Conservation (phyloP, 2,329 filamentous ascomycete genomes). For the Exophiala phaeomuriformis region DNA sequence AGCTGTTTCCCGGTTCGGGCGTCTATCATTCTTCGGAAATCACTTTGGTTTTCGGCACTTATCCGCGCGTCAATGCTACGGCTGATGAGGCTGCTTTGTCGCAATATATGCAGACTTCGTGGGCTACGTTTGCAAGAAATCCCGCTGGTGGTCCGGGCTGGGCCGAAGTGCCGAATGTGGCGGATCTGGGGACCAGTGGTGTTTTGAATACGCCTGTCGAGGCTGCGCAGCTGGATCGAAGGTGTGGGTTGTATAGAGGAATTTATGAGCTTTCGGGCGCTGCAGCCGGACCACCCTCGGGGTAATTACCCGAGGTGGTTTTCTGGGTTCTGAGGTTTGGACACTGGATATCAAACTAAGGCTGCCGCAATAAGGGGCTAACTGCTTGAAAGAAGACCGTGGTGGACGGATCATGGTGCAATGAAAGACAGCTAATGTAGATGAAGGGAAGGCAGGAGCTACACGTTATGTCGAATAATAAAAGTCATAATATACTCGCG, state of each 20-base stretch:
- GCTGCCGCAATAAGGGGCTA: no score
- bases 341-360: no score
- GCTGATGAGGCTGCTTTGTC: constrained; percentile 22
- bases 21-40: constrained; percentile 34
- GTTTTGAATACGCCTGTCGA: not conserved
- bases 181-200: not conserved
- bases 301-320: no score
- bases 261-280: not conserved
- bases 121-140: constrained; percentile 29
- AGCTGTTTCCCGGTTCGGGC: constrained; percentile 24
- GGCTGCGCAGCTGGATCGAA: not conserved
- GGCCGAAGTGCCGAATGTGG: not conserved
- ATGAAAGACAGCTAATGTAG: no score
- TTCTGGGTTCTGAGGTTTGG: no score
- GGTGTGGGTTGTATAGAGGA: not conserved
- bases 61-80: constrained; percentile 23
- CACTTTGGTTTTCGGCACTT: constrained; percentile 30
- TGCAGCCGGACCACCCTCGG: no score
- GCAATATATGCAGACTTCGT: constrained; percentile 27
- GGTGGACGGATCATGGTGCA: no score
- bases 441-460: no score
- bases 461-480: no score
- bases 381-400: no score
- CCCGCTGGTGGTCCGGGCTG: constrained; percentile 17
- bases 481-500: no score